Evolutionary conservation across 768 basidiomycete genomes (phyloP).

Genomic region (Sarcodon aspratus): DNA sequence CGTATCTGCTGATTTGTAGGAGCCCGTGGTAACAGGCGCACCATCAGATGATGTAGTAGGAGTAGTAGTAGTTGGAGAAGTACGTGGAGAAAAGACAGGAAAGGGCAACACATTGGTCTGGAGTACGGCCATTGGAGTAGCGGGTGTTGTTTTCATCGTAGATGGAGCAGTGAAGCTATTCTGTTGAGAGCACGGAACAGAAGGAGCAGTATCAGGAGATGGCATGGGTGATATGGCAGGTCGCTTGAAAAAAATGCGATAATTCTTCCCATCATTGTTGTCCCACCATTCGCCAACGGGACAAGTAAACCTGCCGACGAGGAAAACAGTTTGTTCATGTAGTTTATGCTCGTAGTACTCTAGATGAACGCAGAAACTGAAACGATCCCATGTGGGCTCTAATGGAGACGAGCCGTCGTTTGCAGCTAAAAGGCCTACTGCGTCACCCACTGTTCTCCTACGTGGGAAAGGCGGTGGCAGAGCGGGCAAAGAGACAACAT

Average conservation of each 20-base stretch:
- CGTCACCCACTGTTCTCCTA: slow-evolving; percentile 24
- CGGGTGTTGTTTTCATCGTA: slow-evolving; percentile 15
- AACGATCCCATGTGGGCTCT: slow-evolving; percentile 19
- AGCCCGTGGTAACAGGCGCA: slow-evolving; percentile 3
- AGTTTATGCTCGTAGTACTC: slow-evolving; percentile 55
- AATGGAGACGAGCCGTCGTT: slow-evolving; percentile 6
- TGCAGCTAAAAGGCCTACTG: slow-evolving; percentile 11
- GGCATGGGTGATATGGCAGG: slow-evolving; percentile 10
- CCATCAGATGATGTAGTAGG: not conserved
- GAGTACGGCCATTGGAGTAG: slow-evolving; percentile 7
- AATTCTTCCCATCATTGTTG: slow-evolving; percentile 74
- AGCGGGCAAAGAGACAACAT: slow-evolving; percentile 30
- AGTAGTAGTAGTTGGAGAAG: not conserved
- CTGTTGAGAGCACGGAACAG: slow-evolving; percentile 12
- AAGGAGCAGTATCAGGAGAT: slow-evolving; percentile 4
- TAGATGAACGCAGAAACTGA: slow-evolving; percentile 49
- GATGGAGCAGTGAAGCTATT: slow-evolving; percentile 18
- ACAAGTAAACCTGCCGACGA: slow-evolving; percentile 44
- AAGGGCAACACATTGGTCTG: not conserved
- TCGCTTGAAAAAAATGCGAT: slow-evolving; percentile 54
- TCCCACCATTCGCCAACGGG: slow-evolving; percentile 82
- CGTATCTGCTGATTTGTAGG: slow-evolving; percentile 4
- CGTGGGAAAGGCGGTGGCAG: slow-evolving; percentile 20
- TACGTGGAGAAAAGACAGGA: not conserved
- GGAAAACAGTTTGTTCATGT: slow-evolving; percentile 40